Percentiles rank a stretch among this genome's conserved stretches.
These are phyloP conservation scores for Biscogniauxia marginata DNA, from an alignment of 2,329 filamentous ascomycete species.

Conservation along the genomic window DNA sequence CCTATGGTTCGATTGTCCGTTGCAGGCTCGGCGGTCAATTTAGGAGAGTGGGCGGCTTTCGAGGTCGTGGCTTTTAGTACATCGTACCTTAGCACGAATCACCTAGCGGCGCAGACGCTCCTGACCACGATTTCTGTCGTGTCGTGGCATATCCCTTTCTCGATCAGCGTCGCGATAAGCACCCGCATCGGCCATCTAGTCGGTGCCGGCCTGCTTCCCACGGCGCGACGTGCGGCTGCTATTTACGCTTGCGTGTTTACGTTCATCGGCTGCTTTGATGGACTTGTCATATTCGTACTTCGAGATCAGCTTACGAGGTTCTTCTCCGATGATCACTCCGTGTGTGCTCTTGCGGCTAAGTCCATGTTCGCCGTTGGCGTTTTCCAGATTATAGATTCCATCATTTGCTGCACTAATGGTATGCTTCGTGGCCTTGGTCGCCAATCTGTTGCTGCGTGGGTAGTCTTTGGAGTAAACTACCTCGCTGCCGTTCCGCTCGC, in stretches of 20 bases:
- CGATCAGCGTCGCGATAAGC: slow-evolving; percentile 40
- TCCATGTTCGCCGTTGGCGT: slow-evolving; percentile 33
- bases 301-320: slow-evolving; percentile 30
- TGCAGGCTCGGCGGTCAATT: slow-evolving; percentile 39
- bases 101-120: slow-evolving; percentile 43
- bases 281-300: slow-evolving; percentile 31
- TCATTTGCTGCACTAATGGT: slow-evolving; percentile 38
- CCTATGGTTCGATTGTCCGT: slow-evolving; percentile 39
- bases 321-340: slow-evolving; percentile 33
- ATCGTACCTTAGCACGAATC: slow-evolving; percentile 42
- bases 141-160: slow-evolving; percentile 44
- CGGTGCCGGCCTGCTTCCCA: slow-evolving; percentile 34
- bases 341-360: slow-evolving; percentile 30
- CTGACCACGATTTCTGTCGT: slow-evolving; percentile 41
- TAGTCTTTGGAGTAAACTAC: slow-evolving; percentile 38
- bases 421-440: slow-evolving; percentile 39
- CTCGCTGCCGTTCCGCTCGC: slow-evolving; percentile 38
- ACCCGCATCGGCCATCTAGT: slow-evolving; percentile 44
- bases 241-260: slow-evolving; percentile 36
- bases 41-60: slow-evolving; percentile 44
- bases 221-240: slow-evolving; percentile 31
- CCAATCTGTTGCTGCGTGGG: slow-evolving; percentile 38
- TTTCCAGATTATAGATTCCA: slow-evolving; percentile 36
- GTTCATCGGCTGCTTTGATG: slow-evolving; percentile 35
- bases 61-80: slow-evolving; percentile 45